These are phyloP conservation scores for Hansenula anomala DNA, from an alignment of 1,139 yeast genomes.

Conservation along the genomic window DNA sequence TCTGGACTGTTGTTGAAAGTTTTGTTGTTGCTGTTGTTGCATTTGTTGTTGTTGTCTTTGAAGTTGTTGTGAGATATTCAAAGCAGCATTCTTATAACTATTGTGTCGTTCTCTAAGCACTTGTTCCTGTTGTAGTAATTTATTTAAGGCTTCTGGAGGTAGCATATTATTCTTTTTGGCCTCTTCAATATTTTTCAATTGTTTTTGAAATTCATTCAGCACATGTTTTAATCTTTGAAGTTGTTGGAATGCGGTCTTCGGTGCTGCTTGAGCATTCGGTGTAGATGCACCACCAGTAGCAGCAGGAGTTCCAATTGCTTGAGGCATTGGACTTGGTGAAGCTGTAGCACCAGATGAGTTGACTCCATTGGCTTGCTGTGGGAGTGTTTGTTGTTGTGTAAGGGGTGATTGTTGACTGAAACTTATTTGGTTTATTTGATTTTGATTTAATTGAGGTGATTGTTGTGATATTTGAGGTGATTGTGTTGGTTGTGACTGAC, in stretches of 20 bases:
- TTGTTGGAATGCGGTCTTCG: conserved; percentile 22
- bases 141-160: conserved; percentile 26
- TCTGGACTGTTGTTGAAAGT: conserved; percentile 12
- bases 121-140: conserved; percentile 27
- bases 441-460: conserved; percentile 12
- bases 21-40: conserved; percentile 17
- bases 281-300: conserved; percentile 1
- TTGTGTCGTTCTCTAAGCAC: conserved; percentile 17
- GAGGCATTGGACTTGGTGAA: conserved; percentile 17
- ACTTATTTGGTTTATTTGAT: conserved; percentile 6
- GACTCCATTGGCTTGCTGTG: conserved; percentile 5
- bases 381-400: conserved; percentile 2
- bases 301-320: not conserved
- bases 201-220: conserved; percentile 41
- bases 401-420: conserved; percentile 3
- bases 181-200: conserved; percentile 31
- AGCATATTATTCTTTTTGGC: conserved; percentile 29
- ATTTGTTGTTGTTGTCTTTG: conserved; percentile 21
- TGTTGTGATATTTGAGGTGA: conserved; percentile 11
- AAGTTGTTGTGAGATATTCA: conserved; percentile 15
- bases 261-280: conserved; percentile 6
- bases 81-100: conserved; percentile 18
- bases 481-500: conserved; percentile 5
- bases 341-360: conserved; percentile 9
- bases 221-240: conserved; percentile 27